Conservation (phyloP, 1,139 yeast genomes). For the Tardiomyces blankii region DNA sequence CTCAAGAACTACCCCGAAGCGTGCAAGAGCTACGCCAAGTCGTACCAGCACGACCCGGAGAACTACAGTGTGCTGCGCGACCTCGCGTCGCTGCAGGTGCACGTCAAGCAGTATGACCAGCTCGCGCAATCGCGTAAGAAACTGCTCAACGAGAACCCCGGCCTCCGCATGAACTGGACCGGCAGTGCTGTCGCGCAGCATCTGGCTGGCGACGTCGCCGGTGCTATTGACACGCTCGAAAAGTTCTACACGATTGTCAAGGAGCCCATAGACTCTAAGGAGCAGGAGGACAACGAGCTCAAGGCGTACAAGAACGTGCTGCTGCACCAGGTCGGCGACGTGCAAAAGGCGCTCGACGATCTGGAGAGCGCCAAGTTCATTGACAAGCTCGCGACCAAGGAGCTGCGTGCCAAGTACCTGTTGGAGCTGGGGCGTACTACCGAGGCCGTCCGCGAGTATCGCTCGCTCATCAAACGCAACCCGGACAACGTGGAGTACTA, state of each 20-base stretch:
- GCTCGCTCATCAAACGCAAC: constrained; percentile 68
- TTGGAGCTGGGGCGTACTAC: constrained; percentile 32
- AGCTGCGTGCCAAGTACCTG: constrained; percentile 54
- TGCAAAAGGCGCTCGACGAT: constrained; percentile 49
- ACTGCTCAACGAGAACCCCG: constrained; percentile 67
- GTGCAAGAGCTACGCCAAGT: constrained; percentile 66
- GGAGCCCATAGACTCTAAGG: constrained; percentile 35
- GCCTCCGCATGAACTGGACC: constrained; percentile 89
- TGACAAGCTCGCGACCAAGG: constrained; percentile 55
- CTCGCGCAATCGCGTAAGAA: constrained; percentile 54
- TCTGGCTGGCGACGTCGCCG: constrained; percentile 51
- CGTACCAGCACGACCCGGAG: constrained; percentile 67
- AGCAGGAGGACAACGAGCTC: constrained; percentile 73
- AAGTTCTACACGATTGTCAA: constrained; percentile 66
- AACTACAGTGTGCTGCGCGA: constrained; percentile 78
- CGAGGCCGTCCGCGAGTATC: constrained; percentile 61
- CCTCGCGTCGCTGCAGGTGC: constrained; percentile 68
- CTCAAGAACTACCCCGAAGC: constrained; percentile 66
- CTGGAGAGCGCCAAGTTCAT: constrained; percentile 46
- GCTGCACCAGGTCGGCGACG: constrained; percentile 53
- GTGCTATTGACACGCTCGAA: constrained; percentile 60
- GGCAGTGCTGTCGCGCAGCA: constrained; percentile 81
- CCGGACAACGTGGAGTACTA: constrained; percentile 72
- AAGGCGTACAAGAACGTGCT: constrained; percentile 60
- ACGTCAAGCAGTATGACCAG: constrained; percentile 59